phyloP scores from a whole-genome alignment of 306 rosid genomes.

The Acacia crassicarpa region DNA sequence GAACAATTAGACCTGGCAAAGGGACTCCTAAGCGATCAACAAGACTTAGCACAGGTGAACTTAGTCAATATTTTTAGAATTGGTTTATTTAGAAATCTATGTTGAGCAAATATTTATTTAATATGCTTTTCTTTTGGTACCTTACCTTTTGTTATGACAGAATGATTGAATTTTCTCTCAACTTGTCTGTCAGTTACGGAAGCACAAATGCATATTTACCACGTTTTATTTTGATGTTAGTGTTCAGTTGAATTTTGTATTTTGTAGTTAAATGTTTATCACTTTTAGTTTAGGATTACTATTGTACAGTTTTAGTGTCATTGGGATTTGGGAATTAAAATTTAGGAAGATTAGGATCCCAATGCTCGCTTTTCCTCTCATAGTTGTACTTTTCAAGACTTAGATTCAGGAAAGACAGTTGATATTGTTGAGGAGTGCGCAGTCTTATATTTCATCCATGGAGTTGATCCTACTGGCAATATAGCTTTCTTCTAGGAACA shows the following conservation, averaged over 20 bases:
- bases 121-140: not conserved
- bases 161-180: no score
- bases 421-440: no score
- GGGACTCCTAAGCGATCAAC: slow-evolving; percentile 36
- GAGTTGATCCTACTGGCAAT: no score
- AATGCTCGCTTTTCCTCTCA: no score
- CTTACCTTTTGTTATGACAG: not conserved
- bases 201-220: not conserved
- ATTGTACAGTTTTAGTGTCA: not conserved
- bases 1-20: slow-evolving; percentile 50
- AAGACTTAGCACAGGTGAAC: slow-evolving; percentile 49
- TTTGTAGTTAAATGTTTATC: no score
- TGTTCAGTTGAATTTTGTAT: not conserved
- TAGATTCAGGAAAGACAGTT: no score
- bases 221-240: not conserved
- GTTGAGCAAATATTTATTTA: not conserved
- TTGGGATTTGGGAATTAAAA: not conserved
- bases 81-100: no score
- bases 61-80: not conserved
- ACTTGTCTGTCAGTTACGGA: not conserved
- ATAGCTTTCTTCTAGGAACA: no score
- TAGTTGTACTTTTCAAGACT: no score
- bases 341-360: not conserved
- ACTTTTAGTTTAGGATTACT: not conserved
- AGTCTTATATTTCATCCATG: no score